Percentiles rank a stretch among this genome's conserved stretches.
phyloP scores from a whole-genome alignment of 305 asterid genomes.

The Lippia alba region DNA sequence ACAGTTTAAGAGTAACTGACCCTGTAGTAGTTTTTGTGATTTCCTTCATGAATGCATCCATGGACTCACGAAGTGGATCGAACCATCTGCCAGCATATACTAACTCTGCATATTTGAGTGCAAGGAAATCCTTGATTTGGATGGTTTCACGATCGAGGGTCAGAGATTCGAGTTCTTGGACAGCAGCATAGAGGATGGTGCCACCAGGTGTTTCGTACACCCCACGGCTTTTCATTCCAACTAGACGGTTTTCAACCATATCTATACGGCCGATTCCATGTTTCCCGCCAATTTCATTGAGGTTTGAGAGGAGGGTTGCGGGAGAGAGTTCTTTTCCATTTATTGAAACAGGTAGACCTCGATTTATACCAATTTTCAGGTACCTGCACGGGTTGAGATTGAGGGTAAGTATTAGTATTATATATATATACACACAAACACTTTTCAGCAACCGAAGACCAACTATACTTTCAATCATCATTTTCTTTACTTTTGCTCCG shows the following conservation, averaged over 20 bases:
- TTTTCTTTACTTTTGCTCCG: too few relatives aligned
- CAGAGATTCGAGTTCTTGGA: conserved; percentile 88
- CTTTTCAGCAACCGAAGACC: too few relatives aligned
- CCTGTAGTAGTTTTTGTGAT: conserved; percentile 81
- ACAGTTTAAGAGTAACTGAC: conserved; percentile 79
- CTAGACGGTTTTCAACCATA: conserved; percentile 90
- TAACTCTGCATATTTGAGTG: conserved; percentile 85
- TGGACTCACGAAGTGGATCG: conserved; percentile 90
- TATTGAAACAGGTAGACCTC: conserved; percentile 78
- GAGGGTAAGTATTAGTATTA: neutral
- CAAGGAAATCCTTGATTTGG: conserved; percentile 79
- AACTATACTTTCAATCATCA: too few relatives aligned
- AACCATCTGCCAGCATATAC: conserved; percentile 95
- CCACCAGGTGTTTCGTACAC: conserved; percentile 97
- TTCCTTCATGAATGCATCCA: conserved; percentile 95
- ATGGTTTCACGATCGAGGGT: conserved; percentile 95
- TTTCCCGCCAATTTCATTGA: conserved; percentile 78
- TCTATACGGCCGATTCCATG: conserved; percentile 91
- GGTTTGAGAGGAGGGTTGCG: conserved; percentile 75
- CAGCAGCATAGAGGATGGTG: conserved; percentile 81
- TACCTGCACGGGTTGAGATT: conserved; percentile 49
- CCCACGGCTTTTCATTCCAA: conserved; percentile 99
- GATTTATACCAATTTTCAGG: conserved; percentile 70
- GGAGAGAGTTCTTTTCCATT: conserved; percentile 81
- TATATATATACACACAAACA: too few relatives aligned